Evolutionary conservation across 2,329 filamentous ascomycete genomes (phyloP).

Genomic region (Beauveria medogensis): DNA sequence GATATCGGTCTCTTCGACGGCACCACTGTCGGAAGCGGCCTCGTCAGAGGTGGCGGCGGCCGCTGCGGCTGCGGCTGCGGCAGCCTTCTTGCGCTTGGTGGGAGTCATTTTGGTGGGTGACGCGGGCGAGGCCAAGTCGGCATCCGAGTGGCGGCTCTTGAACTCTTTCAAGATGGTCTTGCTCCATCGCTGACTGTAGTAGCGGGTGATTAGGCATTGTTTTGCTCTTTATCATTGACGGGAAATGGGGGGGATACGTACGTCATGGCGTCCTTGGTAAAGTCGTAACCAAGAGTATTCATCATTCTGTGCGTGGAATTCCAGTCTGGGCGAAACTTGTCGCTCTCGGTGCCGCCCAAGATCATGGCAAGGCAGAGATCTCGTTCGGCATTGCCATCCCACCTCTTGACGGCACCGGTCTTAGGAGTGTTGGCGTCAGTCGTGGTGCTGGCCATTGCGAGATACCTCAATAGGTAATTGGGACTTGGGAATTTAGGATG

Average conservation of each 20-base stretch:
- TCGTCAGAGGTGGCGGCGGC: background rate
- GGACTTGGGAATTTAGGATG: background rate
- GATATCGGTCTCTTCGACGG: background rate
- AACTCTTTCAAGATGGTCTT: slow-evolving; percentile 30
- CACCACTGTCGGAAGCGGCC: background rate
- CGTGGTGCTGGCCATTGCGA: slow-evolving; percentile 3
- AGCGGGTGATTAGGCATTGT: background rate
- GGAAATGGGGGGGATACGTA: slow-evolving; percentile 17
- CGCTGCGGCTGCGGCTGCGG: background rate
- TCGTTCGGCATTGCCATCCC: slow-evolving; percentile 27
- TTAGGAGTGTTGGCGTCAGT: slow-evolving; percentile 10
- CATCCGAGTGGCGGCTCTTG: slow-evolving; percentile 17
- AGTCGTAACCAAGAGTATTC: slow-evolving; percentile 25
- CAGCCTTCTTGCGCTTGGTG: slow-evolving; percentile 8
- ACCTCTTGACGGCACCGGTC: slow-evolving; percentile 23
- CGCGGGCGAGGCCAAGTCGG: slow-evolving; percentile 11
- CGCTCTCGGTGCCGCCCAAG: slow-evolving; percentile 18
- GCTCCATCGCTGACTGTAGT: slow-evolving; percentile 32
- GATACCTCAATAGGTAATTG: background rate
- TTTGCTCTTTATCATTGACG: background rate
- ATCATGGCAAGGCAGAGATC: slow-evolving; percentile 32
- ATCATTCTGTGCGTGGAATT: slow-evolving; percentile 23
- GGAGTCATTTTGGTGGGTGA: slow-evolving; percentile 4
- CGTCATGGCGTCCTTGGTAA: slow-evolving; percentile 32
- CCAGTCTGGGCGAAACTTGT: slow-evolving; percentile 26